Conservation (phyloP, 768 basidiomycete species). For the Paxillus ammoniavirescens region DNA sequence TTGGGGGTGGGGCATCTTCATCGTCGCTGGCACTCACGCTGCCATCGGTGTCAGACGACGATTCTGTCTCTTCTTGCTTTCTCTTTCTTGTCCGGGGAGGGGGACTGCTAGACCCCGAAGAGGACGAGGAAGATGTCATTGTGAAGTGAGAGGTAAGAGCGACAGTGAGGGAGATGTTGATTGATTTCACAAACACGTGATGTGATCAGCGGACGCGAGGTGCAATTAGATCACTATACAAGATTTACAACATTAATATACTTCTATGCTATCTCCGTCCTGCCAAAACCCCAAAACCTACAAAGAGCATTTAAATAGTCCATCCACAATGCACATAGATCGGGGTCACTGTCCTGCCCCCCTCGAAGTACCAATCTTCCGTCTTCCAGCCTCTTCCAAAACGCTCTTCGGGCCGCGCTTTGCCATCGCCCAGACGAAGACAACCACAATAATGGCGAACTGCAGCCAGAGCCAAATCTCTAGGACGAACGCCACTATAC, state of each 20-base stretch:
- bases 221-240: slow-evolving; percentile 13
- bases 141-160: not conserved
- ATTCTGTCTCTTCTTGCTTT: slow-evolving; percentile 19
- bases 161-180: not conserved
- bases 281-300: not conserved
- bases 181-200: slow-evolving; percentile 7
- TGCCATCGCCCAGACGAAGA: slow-evolving; percentile 83
- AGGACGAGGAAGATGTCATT: slow-evolving; percentile 23
- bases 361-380: slow-evolving; percentile 20
- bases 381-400: slow-evolving; percentile 44
- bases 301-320: slow-evolving; percentile 4
- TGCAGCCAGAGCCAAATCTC: slow-evolving; percentile 87
- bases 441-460: slow-evolving; percentile 67
- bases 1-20: slow-evolving; percentile 5
- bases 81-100: slow-evolving; percentile 24
- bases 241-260: slow-evolving; percentile 24
- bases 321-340: not conserved
- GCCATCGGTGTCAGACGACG: slow-evolving; percentile 25
- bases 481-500: slow-evolving; percentile 48
- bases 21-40: slow-evolving; percentile 13
- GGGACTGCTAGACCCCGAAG: slow-evolving; percentile 33
- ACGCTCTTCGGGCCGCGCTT: slow-evolving; percentile 72
- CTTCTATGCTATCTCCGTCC: slow-evolving; percentile 15
- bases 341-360: not conserved
- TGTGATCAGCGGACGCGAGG: not conserved